phyloP scores from a whole-genome alignment of 139 green algal species.

The Limnomonas spitsbergensis region DNA sequence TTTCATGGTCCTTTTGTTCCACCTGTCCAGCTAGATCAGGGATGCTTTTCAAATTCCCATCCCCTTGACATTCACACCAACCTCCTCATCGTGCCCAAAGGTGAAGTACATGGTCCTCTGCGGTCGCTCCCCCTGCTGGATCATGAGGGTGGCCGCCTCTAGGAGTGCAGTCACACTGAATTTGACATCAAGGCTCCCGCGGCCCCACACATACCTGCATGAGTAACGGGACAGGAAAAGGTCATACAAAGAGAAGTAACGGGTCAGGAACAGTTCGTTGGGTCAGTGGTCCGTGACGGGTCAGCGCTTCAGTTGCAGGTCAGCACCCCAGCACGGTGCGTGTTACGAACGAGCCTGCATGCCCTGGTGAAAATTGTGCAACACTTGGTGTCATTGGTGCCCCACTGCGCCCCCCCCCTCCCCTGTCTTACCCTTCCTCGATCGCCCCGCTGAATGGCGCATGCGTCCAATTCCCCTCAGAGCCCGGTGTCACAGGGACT shows the following conservation, averaged over 20 bases:
- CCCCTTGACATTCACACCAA: too few relatives aligned
- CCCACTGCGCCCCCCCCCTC: too few relatives aligned
- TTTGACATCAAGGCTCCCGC: constrained; percentile 72
- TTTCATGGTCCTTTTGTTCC: too few relatives aligned
- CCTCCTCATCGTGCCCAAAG: constrained; percentile 81
- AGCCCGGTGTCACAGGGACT: constrained; percentile 50
- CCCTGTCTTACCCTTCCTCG: constrained; percentile 44
- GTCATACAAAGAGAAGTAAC: background rate
- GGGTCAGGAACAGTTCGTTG: too few relatives aligned
- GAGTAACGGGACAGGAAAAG: background rate
- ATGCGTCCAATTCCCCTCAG: constrained; percentile 47
- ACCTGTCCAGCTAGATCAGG: too few relatives aligned
- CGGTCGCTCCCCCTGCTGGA: constrained; percentile 18
- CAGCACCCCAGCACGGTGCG: too few relatives aligned
- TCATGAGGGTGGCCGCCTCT: constrained; percentile 58
- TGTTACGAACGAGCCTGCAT: too few relatives aligned
- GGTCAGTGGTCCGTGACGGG: too few relatives aligned
- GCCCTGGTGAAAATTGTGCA: too few relatives aligned
- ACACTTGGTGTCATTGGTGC: too few relatives aligned
- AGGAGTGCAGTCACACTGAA: constrained; percentile 51
- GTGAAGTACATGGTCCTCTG: constrained; percentile 58
- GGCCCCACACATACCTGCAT: constrained; percentile 65
- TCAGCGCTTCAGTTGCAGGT: too few relatives aligned
- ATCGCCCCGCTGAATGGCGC: constrained; percentile 59
- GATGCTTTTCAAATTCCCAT: too few relatives aligned